Base-by-base conservation (phyloP, 2,329 filamentous ascomycete species). In the Claviceps africana region DNA sequence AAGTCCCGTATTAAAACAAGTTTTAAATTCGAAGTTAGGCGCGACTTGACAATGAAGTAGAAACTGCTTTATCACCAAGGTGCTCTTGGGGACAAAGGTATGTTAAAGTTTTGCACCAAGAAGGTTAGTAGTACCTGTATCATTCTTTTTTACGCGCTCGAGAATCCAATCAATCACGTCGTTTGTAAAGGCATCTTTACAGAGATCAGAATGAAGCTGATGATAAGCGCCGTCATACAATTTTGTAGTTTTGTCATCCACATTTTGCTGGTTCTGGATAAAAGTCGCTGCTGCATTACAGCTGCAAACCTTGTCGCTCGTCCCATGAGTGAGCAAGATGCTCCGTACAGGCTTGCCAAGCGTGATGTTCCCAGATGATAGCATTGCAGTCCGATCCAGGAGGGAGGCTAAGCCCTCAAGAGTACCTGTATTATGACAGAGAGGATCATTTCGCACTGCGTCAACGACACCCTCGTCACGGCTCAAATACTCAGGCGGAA, bases 401-500 rank as follows among this genome's bases (percentile, higher is more conserved):
- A 95, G 76, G 0, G 79, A 83, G 0, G 85, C 77, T 35, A 95
- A 65, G 1, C 86, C 86, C 65, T 90, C 83, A n/a, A 95, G 73
- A 7, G 90, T 95, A 37, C 88, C 90, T 2, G 82, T 91, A 65
- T 91, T 77, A 68, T 95, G 89, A 66, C 83, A 81, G 50, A 95
- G 72, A 48, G 73, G 63, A 66, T 96, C 90, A 31, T 78, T 75
- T 2, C 71, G 69, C 57, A 86, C 76, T 28, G 72, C 75, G 60
- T 78, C 71, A 51, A 78, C 74, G 2, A 87, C 78, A 22, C 70
- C 78, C 25, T 76, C 71, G 65, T 91, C 85, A 25, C 88, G 79
- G 37, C 77, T 82, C 51, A 95, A 64, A 55, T 83, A 74, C 54
- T 76, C 74, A 2, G 78, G 66, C 46, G 84, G 77, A 25, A 95